Base-by-base conservation (phyloP, 176 grass and related monocot genomes). In the Aegilops umbellulata region DNA sequence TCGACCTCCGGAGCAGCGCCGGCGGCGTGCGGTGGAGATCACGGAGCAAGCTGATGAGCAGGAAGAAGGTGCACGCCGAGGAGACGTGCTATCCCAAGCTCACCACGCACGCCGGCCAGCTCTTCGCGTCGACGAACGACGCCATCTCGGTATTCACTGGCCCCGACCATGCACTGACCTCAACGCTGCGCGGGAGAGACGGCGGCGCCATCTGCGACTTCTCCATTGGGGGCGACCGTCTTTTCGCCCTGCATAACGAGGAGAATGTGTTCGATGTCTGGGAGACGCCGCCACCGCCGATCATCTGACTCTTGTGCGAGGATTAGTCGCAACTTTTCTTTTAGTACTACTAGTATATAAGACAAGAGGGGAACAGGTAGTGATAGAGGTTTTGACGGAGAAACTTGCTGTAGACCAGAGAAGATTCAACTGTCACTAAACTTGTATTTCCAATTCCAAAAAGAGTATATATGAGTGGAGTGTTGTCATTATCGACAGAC, bases 31-130 rank as follows among this genome's bases (percentile, higher is more conserved):
- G 97, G 12, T 98, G 97, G 96, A 91, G 92, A 5, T 95, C 94
- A 0, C 69, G 92, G 70, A 94, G 93, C 88, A 98, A 95, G 88
- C 90, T 98, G 19, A 77, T 10, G 86, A 57, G 68, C 84, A 17
- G 84, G 89, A 55, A 62, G 30, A 92, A 88, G 58, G 31, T 64
- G 49, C 39, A 17, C 30, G 9, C 42, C 62, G 92, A 91, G 86
- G 97, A 99, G 89, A 87, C 90, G 22, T 99, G 94, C 77, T 96
- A 96, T 22, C 94, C 97, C 19, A 99, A 96, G 83, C 93, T 99
- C 49, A 92, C 88, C 1, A 83, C 86, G 65, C 90, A 96, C 86
- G 74, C 86, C 19, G 97, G 92, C 0, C 92, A 94, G 88, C 86
- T 99, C 60, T 99, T 99, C 87, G 88, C 86, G 60, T 99, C 92